phyloP scores from a whole-genome alignment of 2,329 filamentous ascomycete genomes.

The Fusarium agapanthi region DNA sequence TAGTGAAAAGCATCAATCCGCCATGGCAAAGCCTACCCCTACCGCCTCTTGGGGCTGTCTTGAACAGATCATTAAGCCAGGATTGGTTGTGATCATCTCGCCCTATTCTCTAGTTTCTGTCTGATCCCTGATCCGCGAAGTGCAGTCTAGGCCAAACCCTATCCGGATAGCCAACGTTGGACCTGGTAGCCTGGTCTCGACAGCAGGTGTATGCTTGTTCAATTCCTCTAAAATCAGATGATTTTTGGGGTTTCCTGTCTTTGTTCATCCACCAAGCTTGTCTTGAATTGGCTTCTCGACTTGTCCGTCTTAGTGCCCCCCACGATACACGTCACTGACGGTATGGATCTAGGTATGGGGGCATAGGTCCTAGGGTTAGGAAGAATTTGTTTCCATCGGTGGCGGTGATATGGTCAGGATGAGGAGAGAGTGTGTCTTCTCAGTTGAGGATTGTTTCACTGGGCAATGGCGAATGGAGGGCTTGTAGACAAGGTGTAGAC shows the following conservation, averaged over 20 bases:
- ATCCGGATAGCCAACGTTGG: background rate
- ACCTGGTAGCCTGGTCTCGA: background rate
- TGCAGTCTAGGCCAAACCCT: conserved; percentile 4
- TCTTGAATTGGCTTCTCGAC: conserved; percentile 5
- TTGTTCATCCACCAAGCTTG: conserved; percentile 8
- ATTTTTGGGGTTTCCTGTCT: background rate
- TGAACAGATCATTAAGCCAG: conserved; percentile 10
- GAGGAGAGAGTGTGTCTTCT: background rate
- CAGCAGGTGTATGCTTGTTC: background rate
- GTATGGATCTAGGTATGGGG: conserved; percentile 18
- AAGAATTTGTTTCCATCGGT: background rate
- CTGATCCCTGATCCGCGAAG: conserved; percentile 18
- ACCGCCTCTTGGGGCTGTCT: conserved; percentile 1
- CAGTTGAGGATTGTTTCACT: background rate
- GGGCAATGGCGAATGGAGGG: background rate
- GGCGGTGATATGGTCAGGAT: background rate
- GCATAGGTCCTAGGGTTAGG: conserved; percentile 16
- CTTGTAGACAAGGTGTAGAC: background rate
- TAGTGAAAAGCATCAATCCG: background rate
- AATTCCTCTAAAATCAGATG: background rate
- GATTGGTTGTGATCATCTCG: conserved; percentile 11
- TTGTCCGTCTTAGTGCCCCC: conserved; percentile 6
- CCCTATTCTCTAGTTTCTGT: conserved; percentile 5
- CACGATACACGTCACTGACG: conserved; percentile 32
- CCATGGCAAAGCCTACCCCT: background rate